These are phyloP conservation scores for Euphrasia confusa DNA, from an alignment of 257 asterid genomes.

Conservation along the genomic window DNA sequence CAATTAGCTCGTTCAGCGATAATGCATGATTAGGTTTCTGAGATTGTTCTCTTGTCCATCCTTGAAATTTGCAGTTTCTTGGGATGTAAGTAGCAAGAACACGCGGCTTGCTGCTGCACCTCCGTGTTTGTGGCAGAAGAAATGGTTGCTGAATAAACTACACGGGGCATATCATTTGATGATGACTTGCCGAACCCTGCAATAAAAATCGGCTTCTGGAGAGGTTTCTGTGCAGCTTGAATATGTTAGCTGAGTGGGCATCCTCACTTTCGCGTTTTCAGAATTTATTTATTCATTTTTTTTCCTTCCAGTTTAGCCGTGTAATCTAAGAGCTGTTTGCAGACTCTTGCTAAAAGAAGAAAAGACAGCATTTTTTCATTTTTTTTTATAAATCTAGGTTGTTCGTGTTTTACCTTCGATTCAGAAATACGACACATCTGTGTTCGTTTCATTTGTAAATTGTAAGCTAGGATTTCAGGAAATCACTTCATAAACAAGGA, in stretches of 20 bases:
- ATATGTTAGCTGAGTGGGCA: slow-evolving; percentile 44
- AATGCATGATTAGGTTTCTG: background rate
- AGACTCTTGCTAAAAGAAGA: background rate
- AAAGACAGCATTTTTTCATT: background rate
- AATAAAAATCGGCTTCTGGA: slow-evolving; percentile 50
- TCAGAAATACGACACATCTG: background rate
- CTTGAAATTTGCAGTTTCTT: slow-evolving; percentile 17
- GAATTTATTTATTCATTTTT: background rate
- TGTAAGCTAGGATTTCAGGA: background rate
- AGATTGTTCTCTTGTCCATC: no score
- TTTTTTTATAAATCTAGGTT: no score
- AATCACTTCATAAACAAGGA: background rate
- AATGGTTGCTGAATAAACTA: slow-evolving; percentile 50
- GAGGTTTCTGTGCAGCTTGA: slow-evolving; percentile 43
- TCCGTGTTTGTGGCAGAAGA: slow-evolving; percentile 47
- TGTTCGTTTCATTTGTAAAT: no score
- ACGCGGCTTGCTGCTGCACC: slow-evolving; percentile 65
- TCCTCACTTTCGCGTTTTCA: slow-evolving; percentile 30
- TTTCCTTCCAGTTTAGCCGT: background rate
- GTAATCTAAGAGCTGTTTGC: background rate
- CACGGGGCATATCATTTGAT: slow-evolving; percentile 25
- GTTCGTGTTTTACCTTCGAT: background rate
- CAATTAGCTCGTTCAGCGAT: background rate
- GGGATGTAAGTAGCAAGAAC: slow-evolving; percentile 55
- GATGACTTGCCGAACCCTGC: slow-evolving; percentile 61